Conservation (phyloP, 345 rosid species). For the Cardamine occulta region DNA sequence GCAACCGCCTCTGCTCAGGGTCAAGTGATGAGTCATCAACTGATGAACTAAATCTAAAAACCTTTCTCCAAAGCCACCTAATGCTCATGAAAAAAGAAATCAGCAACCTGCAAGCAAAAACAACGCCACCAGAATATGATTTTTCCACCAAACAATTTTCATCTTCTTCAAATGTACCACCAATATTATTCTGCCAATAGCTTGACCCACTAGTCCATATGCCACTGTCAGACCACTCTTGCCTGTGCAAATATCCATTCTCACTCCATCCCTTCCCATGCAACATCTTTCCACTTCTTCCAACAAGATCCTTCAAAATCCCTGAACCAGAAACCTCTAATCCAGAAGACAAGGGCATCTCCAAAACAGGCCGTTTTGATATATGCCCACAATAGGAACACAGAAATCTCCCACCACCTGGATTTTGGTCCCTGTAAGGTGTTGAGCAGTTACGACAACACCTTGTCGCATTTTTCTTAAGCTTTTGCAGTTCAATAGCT, state of each 20-base stretch:
- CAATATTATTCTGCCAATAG: conserved; percentile 60
- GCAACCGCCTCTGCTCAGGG: conserved; percentile 55
- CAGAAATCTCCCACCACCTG: conserved; percentile 88
- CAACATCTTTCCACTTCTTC: conserved; percentile 77
- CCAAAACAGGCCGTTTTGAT: conserved; percentile 87
- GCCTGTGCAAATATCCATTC: conserved; percentile 70
- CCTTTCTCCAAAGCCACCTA: conserved; percentile 85
- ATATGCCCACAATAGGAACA: conserved; percentile 90
- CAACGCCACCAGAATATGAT: conserved; percentile 63
- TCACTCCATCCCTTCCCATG: conserved; percentile 85
- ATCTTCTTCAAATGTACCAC: conserved; percentile 63
- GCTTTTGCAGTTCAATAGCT: conserved; percentile 88
- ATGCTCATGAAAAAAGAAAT: conserved; percentile 75
- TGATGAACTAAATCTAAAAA: conserved; percentile 68
- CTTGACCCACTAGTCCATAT: conserved; percentile 64
- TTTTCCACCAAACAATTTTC: conserved; percentile 75
- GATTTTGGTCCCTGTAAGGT: conserved; percentile 86
- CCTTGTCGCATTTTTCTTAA: conserved; percentile 77
- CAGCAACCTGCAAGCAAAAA: conserved; percentile 65
- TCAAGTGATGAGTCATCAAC: conserved; percentile 58
- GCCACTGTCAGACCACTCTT: conserved; percentile 74
- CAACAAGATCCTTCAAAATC: conserved; percentile 78
- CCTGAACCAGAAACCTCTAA: conserved; percentile 71
- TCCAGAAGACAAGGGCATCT: conserved; percentile 70
- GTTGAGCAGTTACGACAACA: conserved; percentile 83